Conservation (phyloP, 192 early-diverging fungal species). For the Rhizoclosmatium globosum region DNA sequence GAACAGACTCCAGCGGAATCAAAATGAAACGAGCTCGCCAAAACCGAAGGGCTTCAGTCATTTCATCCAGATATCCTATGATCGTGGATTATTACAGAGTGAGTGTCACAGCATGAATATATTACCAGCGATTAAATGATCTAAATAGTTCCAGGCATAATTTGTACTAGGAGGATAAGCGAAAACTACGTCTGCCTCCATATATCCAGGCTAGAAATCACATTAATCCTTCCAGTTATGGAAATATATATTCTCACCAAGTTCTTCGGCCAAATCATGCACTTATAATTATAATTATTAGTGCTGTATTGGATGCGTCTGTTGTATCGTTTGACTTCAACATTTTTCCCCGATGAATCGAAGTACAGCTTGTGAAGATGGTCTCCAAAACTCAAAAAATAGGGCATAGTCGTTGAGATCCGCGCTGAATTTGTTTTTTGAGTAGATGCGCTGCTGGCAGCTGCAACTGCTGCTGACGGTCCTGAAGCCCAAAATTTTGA, state of each 20-base stretch:
- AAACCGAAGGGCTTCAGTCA: constrained; percentile 81
- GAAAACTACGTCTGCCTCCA: constrained; percentile 66
- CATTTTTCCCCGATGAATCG: constrained; percentile 70
- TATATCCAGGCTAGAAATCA: constrained; percentile 54
- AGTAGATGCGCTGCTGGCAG: background rate
- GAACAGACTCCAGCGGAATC: constrained; percentile 79
- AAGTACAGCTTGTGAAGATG: constrained; percentile 86
- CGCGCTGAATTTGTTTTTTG: constrained; percentile 12
- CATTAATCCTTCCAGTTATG: too few relatives aligned
- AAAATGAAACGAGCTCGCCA: constrained; percentile 92
- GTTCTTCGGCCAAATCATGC: constrained; percentile 87
- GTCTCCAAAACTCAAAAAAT: constrained; percentile 89
- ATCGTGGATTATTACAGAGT: background rate
- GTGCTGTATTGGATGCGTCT: constrained; percentile 69
- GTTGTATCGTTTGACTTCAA: constrained; percentile 89
- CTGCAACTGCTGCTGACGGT: constrained; percentile 12
- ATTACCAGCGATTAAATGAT: constrained; percentile 73
- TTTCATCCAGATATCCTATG: constrained; percentile 81
- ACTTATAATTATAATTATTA: constrained; percentile 72
- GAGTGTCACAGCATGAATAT: background rate
- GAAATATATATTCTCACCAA: constrained; percentile 6
- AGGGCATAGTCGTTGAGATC: constrained; percentile 49
- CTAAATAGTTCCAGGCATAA: constrained; percentile 95
- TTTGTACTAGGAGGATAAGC: constrained; percentile 75
- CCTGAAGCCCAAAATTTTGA: constrained; percentile 31